Conservation (phyloP, 306 rosid species). For the Gleditsia sinensis region DNA sequence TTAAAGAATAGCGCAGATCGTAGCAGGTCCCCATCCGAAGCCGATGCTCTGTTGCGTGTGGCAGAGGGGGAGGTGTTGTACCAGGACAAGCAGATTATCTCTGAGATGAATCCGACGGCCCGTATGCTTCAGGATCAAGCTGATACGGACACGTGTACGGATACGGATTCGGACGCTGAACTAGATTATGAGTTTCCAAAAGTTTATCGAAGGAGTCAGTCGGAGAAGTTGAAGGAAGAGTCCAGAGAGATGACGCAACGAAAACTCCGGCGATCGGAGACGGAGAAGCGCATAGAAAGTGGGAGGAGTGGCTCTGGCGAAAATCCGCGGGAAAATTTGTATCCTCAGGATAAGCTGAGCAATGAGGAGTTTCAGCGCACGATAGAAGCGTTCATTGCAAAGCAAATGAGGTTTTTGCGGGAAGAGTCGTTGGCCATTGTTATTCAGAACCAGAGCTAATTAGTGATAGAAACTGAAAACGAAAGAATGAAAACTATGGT, state of each 20-base stretch:
- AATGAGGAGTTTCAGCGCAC: constrained; percentile 78
- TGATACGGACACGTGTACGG: neutral
- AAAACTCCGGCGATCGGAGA: constrained; percentile 63
- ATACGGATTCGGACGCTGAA: neutral
- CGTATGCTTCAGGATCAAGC: constrained; percentile 5
- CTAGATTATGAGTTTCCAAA: constrained; percentile 19
- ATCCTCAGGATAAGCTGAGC: constrained; percentile 59
- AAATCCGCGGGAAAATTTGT: constrained; percentile 11
- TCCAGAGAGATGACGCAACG: neutral
- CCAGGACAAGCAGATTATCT: constrained; percentile 67
- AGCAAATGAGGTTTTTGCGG: constrained; percentile 69
- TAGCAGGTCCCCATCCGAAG: neutral
- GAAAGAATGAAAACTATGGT: neutral
- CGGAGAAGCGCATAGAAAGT: constrained; percentile 46
- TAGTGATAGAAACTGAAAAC: neutral
- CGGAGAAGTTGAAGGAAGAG: constrained; percentile 51
- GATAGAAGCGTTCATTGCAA: constrained; percentile 77
- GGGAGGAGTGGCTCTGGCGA: constrained; percentile 3
- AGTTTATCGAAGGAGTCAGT: constrained; percentile 46
- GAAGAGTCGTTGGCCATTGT: constrained; percentile 67
- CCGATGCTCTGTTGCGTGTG: neutral
- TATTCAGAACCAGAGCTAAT: constrained; percentile 32
- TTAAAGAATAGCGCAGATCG: constrained; percentile 14
- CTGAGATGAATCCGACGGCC: constrained; percentile 31
- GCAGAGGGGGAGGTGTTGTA: constrained; percentile 34